Evolutionary conservation across 768 basidiomycete genomes (phyloP).

Genomic region (Leucocoprinus leucothites): DNA sequence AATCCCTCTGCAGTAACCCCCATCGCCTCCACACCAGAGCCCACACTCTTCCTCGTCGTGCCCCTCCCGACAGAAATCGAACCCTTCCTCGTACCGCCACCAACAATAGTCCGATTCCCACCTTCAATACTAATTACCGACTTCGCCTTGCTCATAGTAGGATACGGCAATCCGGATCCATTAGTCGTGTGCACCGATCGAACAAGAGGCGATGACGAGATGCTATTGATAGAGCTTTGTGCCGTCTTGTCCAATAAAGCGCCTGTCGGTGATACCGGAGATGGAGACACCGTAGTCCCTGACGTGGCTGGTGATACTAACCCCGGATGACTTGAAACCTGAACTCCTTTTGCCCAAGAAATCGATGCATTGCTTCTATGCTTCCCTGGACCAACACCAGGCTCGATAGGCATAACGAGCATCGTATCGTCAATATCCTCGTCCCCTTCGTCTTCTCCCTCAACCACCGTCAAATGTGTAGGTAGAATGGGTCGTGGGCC

Average conservation of each 20-base stretch:
- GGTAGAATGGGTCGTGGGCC: constrained; percentile 7
- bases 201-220: constrained; percentile 5
- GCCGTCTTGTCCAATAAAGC: constrained; percentile 31
- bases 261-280: constrained; percentile 29
- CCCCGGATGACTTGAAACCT: not conserved
- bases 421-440: constrained; percentile 76
- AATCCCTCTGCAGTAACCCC: constrained; percentile 78
- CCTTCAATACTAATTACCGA: constrained; percentile 71
- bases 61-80: constrained; percentile 52
- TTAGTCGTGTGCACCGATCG: constrained; percentile 21
- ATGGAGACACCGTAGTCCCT: too few species aligned
- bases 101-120: constrained; percentile 22
- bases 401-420: constrained; percentile 70
- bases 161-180: constrained; percentile 20
- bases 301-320: constrained; percentile 7
- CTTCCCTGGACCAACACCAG: constrained; percentile 19
- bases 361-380: constrained; percentile 17
- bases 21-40: constrained; percentile 73
- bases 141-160: constrained; percentile 38
- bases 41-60: constrained; percentile 58
- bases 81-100: constrained; percentile 12
- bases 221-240: constrained; percentile 20
- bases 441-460: constrained; percentile 46
- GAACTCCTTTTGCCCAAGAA: constrained; percentile 7
- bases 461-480: constrained; percentile 2